Evolutionary conservation across 345 rosid species (phyloP).

Genomic region (Capsella bursapastoris): DNA sequence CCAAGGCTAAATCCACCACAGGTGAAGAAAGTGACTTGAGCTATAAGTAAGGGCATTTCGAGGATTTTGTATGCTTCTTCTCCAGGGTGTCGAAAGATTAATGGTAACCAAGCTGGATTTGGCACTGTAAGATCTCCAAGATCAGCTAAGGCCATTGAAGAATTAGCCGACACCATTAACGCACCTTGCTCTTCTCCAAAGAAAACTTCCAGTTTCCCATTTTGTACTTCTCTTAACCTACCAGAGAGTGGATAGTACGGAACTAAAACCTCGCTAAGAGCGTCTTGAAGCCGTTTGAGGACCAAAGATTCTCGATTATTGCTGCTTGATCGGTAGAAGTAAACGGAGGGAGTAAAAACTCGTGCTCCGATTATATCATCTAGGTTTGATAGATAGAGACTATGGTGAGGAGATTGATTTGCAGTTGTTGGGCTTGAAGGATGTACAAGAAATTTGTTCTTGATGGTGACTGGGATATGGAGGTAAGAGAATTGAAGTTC

Average conservation of each 20-base stretch:
- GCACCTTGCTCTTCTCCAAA: slow-evolving; percentile 78
- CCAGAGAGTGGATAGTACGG: slow-evolving; percentile 91
- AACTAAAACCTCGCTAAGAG: slow-evolving; percentile 66
- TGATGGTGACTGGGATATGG: slow-evolving; percentile 54
- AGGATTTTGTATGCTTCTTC: slow-evolving; percentile 84
- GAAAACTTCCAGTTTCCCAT: slow-evolving; percentile 79
- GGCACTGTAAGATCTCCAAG: slow-evolving; percentile 86
- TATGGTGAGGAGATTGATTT: slow-evolving; percentile 45
- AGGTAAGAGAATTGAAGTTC: slow-evolving; percentile 64
- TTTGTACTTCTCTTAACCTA: slow-evolving; percentile 62
- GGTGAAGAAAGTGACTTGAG: slow-evolving; percentile 74
- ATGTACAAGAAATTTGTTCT: slow-evolving; percentile 43
- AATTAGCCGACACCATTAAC: slow-evolving; percentile 70
- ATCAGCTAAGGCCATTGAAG: slow-evolving; percentile 58
- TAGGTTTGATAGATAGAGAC: slow-evolving; percentile 86
- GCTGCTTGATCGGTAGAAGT: slow-evolving; percentile 54
- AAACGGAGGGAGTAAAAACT: slow-evolving; percentile 86
- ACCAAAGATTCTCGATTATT: slow-evolving; percentile 35
- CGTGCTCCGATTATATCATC: slow-evolving; percentile 81
- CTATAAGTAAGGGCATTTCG: slow-evolving; percentile 83
- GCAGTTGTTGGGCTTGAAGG: slow-evolving; percentile 69
- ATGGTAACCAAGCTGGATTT: slow-evolving; percentile 82
- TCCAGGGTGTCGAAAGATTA: slow-evolving; percentile 61
- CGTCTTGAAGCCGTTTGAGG: slow-evolving; percentile 51
- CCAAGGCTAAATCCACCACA: slow-evolving; percentile 93